These are phyloP conservation scores for Starmerella geochares DNA, from an alignment of 805 yeast species.

Conservation along the genomic window DNA sequence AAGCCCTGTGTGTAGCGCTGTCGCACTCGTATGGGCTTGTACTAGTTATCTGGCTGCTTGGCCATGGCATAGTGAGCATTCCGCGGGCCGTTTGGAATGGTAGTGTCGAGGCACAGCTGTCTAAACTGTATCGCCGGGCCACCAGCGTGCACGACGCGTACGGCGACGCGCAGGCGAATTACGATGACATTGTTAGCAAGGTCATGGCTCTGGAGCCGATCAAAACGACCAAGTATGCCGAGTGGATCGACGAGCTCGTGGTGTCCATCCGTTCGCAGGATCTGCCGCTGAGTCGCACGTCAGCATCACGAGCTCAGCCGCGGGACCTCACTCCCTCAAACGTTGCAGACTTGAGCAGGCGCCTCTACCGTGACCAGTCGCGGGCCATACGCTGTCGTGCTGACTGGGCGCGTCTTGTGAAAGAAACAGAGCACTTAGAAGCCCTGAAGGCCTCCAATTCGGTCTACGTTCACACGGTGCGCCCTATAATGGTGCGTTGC, in stretches of 20 bases:
- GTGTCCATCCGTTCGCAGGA: slow-evolving; percentile 31
- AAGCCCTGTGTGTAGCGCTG: slow-evolving; percentile 59
- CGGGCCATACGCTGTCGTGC: slow-evolving; percentile 46
- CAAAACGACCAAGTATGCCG: slow-evolving; percentile 42
- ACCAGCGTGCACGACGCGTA: slow-evolving; percentile 49
- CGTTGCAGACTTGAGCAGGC: slow-evolving; percentile 43
- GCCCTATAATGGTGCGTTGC: slow-evolving; percentile 41
- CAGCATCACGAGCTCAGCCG: slow-evolving; percentile 21
- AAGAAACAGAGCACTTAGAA: slow-evolving; percentile 44
- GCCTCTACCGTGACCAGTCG: slow-evolving; percentile 44
- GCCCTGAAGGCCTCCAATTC: slow-evolving; percentile 34
- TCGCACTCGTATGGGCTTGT: slow-evolving; percentile 69
- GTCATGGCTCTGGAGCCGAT: slow-evolving; percentile 43
- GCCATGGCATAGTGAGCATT: slow-evolving; percentile 62
- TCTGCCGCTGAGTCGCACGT: slow-evolving; percentile 19
- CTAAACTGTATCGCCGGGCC: slow-evolving; percentile 42
- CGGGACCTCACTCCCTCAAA: slow-evolving; percentile 33
- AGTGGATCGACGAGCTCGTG: slow-evolving; percentile 56
- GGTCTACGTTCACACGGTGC: slow-evolving; percentile 23
- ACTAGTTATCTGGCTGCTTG: slow-evolving; percentile 72
- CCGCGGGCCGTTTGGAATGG: slow-evolving; percentile 43
- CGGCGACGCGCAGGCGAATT: slow-evolving; percentile 52
- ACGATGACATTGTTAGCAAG: slow-evolving; percentile 53
- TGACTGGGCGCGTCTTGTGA: slow-evolving; percentile 45
- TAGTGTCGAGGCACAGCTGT: slow-evolving; percentile 33